Evolutionary conservation across 108 stramenopile species (phyloP).

Genomic region (Fistulifera pelliculosa): DNA sequence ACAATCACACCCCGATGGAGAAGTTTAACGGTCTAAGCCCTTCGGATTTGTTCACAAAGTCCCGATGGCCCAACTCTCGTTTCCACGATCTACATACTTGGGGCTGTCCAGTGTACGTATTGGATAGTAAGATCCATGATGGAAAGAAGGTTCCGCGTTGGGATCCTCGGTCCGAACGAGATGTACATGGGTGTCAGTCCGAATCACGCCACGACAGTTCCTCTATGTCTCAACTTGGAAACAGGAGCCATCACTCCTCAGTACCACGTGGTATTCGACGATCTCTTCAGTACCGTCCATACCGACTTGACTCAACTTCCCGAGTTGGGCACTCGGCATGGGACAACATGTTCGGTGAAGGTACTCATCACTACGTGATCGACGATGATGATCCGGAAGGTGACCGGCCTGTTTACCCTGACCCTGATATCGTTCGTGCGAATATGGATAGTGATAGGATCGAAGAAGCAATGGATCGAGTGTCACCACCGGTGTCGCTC

Average conservation of each 20-base stretch:
- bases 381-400: conserved; percentile 31
- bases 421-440: too few species aligned
- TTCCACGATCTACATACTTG: conserved; percentile 19
- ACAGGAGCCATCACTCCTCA: conserved; percentile 18
- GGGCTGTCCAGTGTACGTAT: conserved; percentile 26
- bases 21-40: conserved; percentile 3
- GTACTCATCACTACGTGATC: conserved; percentile 1
- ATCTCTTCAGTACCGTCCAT: conserved; percentile 16
- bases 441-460: too few species aligned
- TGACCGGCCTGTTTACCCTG: too few species aligned
- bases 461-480: too few species aligned
- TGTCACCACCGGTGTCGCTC: too few species aligned
- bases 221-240: conserved; percentile 17
- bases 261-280: conserved; percentile 25
- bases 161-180: conserved; percentile 14
- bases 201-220: conserved; percentile 17
- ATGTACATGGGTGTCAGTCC: conserved; percentile 9
- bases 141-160: conserved; percentile 26
- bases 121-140: conserved; percentile 21
- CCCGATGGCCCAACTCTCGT: conserved; percentile 7
- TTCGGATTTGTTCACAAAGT: conserved; percentile 9
- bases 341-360: conserved; percentile 19
- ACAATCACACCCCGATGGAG: conserved; percentile 3
- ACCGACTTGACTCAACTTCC: conserved; percentile 1
- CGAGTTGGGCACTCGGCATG: conserved; percentile 16